Evolutionary conservation across 768 basidiomycete genomes (phyloP), one percentile per base, ranked within the genome.

Genomic region (Hypholoma fasciculare): DNA sequence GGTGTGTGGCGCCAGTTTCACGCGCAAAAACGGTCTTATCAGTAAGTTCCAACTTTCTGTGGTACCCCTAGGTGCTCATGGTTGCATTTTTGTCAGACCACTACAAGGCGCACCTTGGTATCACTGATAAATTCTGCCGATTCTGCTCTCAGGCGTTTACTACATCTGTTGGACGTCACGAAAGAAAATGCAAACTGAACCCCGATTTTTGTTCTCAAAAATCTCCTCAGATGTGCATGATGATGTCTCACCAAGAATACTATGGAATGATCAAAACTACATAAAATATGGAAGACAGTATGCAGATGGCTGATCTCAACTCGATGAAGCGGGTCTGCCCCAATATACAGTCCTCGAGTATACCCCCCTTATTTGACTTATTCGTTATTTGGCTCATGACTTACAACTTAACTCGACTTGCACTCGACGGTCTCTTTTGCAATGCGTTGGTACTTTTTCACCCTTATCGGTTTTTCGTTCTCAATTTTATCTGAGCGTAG

Each of bases 31-130:
- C 30, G 54, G 54, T 3, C 44, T 54, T 4, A 47, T 54, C 5
- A 54, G 54, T 42, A 36, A 46, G 30, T 37, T n/a, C 34, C n/a
- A 16, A 4, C 7, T 43, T 54, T 9, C 13, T 20, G 37, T 17
- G 39, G 27, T 39, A 12, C 11, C 38, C 40, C 40, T 2, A 47
- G 9, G 9, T 9, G 9, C 30, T 34, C 6, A 34, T 9, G 30
- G 9, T 5, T 3, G 30, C 6, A 34, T 34, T 34, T n/a, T 34
- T 54, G 19, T 37, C 50, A 63, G 62, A 63, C 46, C 62, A 63
- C 42, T 30, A 61, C 23, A 63, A 57, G 23, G 50, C 58, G 7
- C 62, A 63, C n/a, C 57, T 56, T 13, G 59, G 62, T 13, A 59
- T 63, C 1, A 60, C 62, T 5, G 62, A 60, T 50, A 51, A 47